These are phyloP conservation scores for Neofusicoccum laricinum DNA, from an alignment of 2,329 filamentous ascomycete species.

Conservation along the genomic window DNA sequence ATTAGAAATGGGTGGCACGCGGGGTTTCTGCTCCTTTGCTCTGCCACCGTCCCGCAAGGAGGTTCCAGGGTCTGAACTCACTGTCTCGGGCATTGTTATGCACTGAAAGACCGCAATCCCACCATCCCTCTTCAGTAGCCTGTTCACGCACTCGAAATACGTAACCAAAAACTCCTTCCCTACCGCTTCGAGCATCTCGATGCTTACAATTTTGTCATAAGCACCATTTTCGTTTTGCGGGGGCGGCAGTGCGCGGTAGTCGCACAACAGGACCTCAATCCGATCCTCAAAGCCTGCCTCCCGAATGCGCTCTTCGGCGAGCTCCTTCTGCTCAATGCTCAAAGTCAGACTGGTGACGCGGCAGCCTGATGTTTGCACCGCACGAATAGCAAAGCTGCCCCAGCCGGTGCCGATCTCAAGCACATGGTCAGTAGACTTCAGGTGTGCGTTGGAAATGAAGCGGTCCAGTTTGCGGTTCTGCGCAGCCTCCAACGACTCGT, in stretches of 20 bases:
- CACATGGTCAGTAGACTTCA: constrained; percentile 65
- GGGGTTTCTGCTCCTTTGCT: not conserved
- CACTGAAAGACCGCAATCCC: constrained; percentile 71
- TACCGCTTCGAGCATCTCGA: constrained; percentile 76
- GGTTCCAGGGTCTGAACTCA: constrained; percentile 17
- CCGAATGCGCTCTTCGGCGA: constrained; percentile 64
- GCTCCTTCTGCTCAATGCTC: constrained; percentile 64
- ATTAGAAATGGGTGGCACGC: not conserved
- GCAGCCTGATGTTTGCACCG: constrained; percentile 64
- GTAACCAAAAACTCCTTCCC: constrained; percentile 64
- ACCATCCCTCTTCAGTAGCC: constrained; percentile 62
- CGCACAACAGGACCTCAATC: constrained; percentile 65
- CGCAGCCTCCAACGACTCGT: constrained; percentile 62
- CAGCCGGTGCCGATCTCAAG: constrained; percentile 75
- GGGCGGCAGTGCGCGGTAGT: constrained; percentile 61
- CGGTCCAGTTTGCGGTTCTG: constrained; percentile 65
- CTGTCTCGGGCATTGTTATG: constrained; percentile 70
- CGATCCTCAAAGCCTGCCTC: constrained; percentile 58
- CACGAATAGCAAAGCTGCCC: constrained; percentile 71
- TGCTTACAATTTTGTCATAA: constrained; percentile 71
- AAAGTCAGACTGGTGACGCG: constrained; percentile 67
- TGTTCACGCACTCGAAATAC: constrained; percentile 65
- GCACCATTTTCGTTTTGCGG: constrained; percentile 42
- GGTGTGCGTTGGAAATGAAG: constrained; percentile 63
- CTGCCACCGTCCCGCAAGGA: too few species aligned